Evolutionary conservation across 169 alveolate genomes (phyloP), one percentile per base, ranked within the genome.

Genomic region (Plasmodium ovale): DNA sequence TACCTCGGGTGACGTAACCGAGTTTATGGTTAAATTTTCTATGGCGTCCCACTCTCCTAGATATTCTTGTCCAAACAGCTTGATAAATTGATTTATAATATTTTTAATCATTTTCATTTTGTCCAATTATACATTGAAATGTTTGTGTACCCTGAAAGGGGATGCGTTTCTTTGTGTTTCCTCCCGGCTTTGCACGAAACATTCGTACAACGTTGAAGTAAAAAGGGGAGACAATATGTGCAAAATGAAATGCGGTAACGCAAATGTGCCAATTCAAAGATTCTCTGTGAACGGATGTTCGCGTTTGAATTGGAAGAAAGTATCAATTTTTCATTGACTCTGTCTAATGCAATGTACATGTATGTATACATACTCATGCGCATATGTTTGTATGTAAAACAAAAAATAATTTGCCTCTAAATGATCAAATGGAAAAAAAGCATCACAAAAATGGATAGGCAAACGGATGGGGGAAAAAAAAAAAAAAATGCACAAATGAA

Each of bases 41-140:
- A 92, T 89, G n/a, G 95, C 92, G 59, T 92, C 94, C 95, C 95
- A 92, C 53, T 92, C 95, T 60, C 94, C 95, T 19, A 92, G 89
- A 62, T 89, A 92, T 44, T 92, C 95, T 65, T 92, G 89, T 77
- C 95, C 95, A 72, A 73, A 92, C 71, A 91, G 37, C 82, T 92
- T 92, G 65, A 92, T 89, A 77, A 92, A 87, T 77, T 92, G 95
- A 44, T 89, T 89, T 29, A 92, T 74, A 56, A 92, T 88, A 79
- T 88, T 89, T 19, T 88, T 91, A 51, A 92, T 23, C 95, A 92
- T 92, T 84, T 70, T 88, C 51, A 39, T 62, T 60, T 62, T 59
- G 1, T 1, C 35, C 19, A 59, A 31, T 42, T 33, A 23, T 21
- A 3, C 1, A 16, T 72, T 54, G 14, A 14, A 37, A 23, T 5